Evolutionary conservation across 192 early-diverging fungal genomes (phyloP), one percentile per base, ranked within the genome.

Genomic region (Coemansia sp.): DNA sequence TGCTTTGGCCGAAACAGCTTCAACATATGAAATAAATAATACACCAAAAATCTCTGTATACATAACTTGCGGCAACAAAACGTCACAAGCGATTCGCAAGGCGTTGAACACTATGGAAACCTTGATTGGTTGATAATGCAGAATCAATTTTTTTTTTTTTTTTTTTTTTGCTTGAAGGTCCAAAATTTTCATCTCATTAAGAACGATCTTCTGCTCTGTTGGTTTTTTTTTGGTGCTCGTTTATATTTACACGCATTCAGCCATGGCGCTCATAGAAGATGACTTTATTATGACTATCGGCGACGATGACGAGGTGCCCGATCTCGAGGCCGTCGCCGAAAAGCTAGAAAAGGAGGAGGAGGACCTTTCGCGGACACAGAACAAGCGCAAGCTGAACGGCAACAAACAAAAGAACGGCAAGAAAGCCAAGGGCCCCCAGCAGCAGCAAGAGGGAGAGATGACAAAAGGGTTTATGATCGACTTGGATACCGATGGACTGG

Each of bases 231-330:
- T 31, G 9, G 25, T 47, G 27, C 24, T 32, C 51, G n/a, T n/a
- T n/a, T n/a, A n/a, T n/a, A n/a, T n/a, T n/a, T n/a, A n/a, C 25
- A 22, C 32, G 35, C 2, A 46, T 66, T 35, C 41, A 19, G 31
- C 43, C 36, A 71, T 71, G 65, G 35, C 65, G 45, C 19, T 58
- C 43, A 57, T 43, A 67, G 70, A 72, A 32, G 73, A 79, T 60
- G 88, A 88, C 71, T 89, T 91, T 87, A 79, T 91, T 35, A 89
- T 89, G 88, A 91, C 89, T 15, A 91, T 91, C 65, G 84, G 85
- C 63, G 89, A 91, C 64, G 85, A 86, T 64, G 85, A 86, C 53
- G 85, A 85, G 71, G 80, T 86, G 22, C 79, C 85, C 22, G 76
- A 84, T 62, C 71, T 87, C 37, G 85, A 86, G 35, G 82, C 74